Evolutionary conservation across 768 basidiomycete genomes (phyloP).

Genomic region (Tricholoma flavovirens): DNA sequence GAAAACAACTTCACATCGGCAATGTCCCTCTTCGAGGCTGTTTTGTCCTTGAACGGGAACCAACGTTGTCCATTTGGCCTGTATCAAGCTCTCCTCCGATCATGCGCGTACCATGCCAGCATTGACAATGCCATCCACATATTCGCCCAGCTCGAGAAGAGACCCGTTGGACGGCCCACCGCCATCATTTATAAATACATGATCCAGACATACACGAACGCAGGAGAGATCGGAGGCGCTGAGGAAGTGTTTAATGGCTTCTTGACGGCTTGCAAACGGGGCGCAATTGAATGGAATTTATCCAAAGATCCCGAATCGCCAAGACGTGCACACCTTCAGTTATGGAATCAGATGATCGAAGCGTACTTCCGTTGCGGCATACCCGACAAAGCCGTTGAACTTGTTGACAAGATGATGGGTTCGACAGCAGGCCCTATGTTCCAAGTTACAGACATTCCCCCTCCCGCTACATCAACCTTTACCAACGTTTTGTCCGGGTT

Average conservation of each 20-base stretch:
- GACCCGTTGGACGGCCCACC: conserved; percentile 24
- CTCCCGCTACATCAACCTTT: conserved; percentile 59
- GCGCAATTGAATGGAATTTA: conserved; percentile 30
- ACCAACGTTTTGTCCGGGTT: conserved; percentile 62
- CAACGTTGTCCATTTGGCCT: conserved; percentile 28
- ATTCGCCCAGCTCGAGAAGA: conserved; percentile 55
- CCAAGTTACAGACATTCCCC: conserved; percentile 39
- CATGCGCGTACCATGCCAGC: conserved; percentile 52
- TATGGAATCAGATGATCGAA: conserved; percentile 76
- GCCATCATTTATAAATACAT: conserved; percentile 46
- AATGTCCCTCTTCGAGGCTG: conserved; percentile 65
- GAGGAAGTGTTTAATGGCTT: conserved; percentile 64
- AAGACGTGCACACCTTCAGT: conserved; percentile 33
- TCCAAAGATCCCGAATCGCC: not conserved
- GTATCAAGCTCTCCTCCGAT: conserved; percentile 55
- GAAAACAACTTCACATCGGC: conserved; percentile 74
- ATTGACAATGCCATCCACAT: conserved; percentile 58
- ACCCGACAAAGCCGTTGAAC: conserved; percentile 54
- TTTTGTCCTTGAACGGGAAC: conserved; percentile 32
- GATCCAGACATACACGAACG: conserved; percentile 51
- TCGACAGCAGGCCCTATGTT: conserved; percentile 32
- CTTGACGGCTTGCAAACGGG: conserved; percentile 32
- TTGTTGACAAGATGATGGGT: conserved; percentile 70
- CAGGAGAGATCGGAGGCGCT: conserved; percentile 39
- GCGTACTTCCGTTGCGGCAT: conserved; percentile 62